Conservation (phyloP, 768 basidiomycete genomes). For the Naganishia antarctica region DNA sequence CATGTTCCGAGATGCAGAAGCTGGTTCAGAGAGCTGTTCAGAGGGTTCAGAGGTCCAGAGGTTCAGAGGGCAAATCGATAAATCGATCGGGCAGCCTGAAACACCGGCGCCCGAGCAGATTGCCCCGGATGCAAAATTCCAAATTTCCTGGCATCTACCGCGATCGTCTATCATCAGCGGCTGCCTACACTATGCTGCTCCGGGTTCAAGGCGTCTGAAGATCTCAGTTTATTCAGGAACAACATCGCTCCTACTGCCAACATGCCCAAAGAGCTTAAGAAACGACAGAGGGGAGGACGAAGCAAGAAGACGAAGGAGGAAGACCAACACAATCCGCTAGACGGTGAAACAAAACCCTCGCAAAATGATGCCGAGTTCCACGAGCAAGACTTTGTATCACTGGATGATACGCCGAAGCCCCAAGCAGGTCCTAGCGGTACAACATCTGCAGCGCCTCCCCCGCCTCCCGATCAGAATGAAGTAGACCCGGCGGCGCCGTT, state of each 20-base stretch:
- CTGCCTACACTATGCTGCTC: no score
- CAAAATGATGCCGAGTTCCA: neutral
- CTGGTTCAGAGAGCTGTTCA: no score
- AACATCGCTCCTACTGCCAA: neutral
- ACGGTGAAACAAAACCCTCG: neutral
- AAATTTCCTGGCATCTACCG: conserved; percentile 5
- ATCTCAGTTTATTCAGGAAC: no score
- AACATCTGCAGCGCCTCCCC: neutral
- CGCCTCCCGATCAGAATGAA: neutral
- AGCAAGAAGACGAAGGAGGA: conserved; percentile 40
- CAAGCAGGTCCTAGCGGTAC: neutral
- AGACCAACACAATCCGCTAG: conserved; percentile 2
- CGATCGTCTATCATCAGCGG: no score
- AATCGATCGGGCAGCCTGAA: neutral
- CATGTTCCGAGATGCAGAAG: no score
- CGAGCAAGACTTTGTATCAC: conserved; percentile 18
- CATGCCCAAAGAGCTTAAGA: conserved; percentile 48
- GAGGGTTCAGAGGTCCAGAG: no score
- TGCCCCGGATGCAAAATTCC: conserved; percentile 1
- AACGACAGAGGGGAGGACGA: conserved; percentile 41
- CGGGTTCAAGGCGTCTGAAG: no score
- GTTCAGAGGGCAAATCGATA: neutral
- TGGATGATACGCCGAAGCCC: neutral
- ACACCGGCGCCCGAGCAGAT: no score
- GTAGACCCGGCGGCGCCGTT: conserved; percentile 66